Base-by-base conservation (phyloP, 768 basidiomycete species). In the Auricularia cornea region DNA sequence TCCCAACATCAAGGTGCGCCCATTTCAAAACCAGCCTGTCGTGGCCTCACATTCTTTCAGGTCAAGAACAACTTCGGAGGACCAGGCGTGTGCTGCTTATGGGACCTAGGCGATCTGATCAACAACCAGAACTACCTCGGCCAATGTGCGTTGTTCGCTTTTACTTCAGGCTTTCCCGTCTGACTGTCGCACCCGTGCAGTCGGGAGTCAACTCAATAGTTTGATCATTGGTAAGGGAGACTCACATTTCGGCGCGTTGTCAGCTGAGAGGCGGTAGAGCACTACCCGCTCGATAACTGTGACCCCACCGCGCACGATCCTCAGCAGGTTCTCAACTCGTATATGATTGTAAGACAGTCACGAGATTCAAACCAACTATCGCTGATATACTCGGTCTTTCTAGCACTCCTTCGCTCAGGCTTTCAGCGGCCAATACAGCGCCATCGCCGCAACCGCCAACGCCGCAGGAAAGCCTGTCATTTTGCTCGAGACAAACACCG, bases 401-500 rank as follows among this genome's bases (percentile, higher is more conserved):
- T 18, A 48, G 44, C 44, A 48, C 23, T 23, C 44, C n/a, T 66
- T 75, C 4, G 77, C 76, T 1, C 64, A 70, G 11, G 60, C 66
- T 26, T 72, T 80, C 62, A 72, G 78, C 8, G 63, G 59, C 11
- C 72, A 72, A 10, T 83, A 81, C 70, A 54, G 77, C 4, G 74
- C 72, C 40, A 72, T 74, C 2, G 71, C 78, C 0, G 59, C 59
- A 12, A 68, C 70, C 54, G 77, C 78, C 12, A 71, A 74, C 60
- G 67, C 72, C 3, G 61, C 44, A 3, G 72, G 73, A 2, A 80
- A 82, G 66, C 78, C 79, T n/a, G 72, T 88, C 35, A 67, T 86
- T 61, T 87, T 89, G 85, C 79, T 88, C 64, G 88, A 90, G 72
- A 87, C 85, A 11, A 88, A 88, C 61, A 78, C 88, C 0, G 78